Evolutionary conservation across 805 yeast species (phyloP), one percentile per base, ranked within the genome.

Genomic region (Kodamaea hsintzibuensis): DNA sequence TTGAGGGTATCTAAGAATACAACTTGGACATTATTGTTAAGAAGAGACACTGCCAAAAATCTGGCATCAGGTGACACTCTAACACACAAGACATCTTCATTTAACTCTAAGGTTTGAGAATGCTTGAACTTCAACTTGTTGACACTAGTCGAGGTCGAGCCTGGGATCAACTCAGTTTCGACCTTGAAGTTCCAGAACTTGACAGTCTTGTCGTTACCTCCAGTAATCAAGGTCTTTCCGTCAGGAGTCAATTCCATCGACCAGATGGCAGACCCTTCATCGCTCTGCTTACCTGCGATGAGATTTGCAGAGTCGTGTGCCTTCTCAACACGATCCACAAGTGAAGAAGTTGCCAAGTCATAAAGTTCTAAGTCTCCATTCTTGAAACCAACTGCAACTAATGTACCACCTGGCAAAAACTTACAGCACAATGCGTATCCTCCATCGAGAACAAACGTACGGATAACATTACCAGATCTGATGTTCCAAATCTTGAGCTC

Each of bases 1-100:
- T 93, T 95, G 68, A 92, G 78, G 12, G 96, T 78, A 66, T 93
- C 98, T 50, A 85, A 77, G 67, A 87, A 93, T 63, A 95, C 91
- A 16, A 95, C 95, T 71, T 95, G 96, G 45, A 95, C 97, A n/a
- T 97, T 95, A 67, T 88, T 91, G 68, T 95, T 97, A 60, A 93
- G 77, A 52, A 95, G 74, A 1, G 98, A 88, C 4, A 89, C 88
- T 4, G 98, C 96, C 53, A 95, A 71, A 55, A 78, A 83, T 66
- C 81, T 88, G 51, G 83, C 75, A 65, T 91, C 95, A 2, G 96
- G 91, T 0, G 97, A 89, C 17, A 93, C 79, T 59, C 79, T 84
- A 7, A 95, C 89, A 44, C 89, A 75, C 50, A 95, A 74, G 6
- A 95, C 86, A 62, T 93, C 98, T 60, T 95, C 99, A 47, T 80